A percentile compares a stretch with the other conserved stretches of the same genome.
phyloP scores from a whole-genome alignment of 2,329 filamentous ascomycete species.

The Tolypocladium amazonense region DNA sequence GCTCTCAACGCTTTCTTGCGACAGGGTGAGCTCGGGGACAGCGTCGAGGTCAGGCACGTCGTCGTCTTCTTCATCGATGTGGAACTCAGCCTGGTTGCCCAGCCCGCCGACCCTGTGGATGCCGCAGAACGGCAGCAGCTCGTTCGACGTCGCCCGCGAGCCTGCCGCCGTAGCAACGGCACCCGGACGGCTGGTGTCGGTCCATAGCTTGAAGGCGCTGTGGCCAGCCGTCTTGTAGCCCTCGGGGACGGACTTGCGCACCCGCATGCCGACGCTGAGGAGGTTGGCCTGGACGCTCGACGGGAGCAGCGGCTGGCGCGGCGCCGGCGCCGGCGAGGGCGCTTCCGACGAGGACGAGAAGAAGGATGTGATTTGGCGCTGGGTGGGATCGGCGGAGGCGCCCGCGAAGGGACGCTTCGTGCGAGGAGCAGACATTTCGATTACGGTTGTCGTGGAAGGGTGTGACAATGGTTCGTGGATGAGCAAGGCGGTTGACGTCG shows the following conservation, averaged over 20 bases:
- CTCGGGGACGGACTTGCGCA: constrained; percentile 86
- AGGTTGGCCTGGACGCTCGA: constrained; percentile 66
- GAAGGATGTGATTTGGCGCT: constrained; percentile 55
- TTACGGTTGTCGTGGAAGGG: neutral
- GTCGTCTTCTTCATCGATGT: constrained; percentile 12
- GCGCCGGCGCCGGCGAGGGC: constrained; percentile 12
- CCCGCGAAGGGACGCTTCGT: constrained; percentile 53
- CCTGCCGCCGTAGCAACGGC: constrained; percentile 5
- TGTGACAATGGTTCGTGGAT: neutral
- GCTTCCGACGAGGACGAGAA: constrained; percentile 33
- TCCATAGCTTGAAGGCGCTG: constrained; percentile 42
- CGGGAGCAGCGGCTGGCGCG: constrained; percentile 42
- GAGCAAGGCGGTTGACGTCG: neutral
- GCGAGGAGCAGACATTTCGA: constrained; percentile 39
- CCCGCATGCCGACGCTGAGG: constrained; percentile 86
- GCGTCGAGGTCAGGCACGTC: constrained; percentile 25
- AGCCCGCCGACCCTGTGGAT: constrained; percentile 65
- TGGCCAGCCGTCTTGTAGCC: constrained; percentile 70
- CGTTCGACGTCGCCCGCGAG: constrained; percentile 29
- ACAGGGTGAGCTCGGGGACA: constrained; percentile 40
- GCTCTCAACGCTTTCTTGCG: constrained; percentile 41
- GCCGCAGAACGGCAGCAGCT: constrained; percentile 73
- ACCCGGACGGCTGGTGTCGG: constrained; percentile 16
- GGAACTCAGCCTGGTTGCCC: constrained; percentile 42
- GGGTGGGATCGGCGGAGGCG: constrained; percentile 44